Conservation (phyloP, 495 filamentous ascomycete genomes). For the Pyrenula massariospora region DNA sequence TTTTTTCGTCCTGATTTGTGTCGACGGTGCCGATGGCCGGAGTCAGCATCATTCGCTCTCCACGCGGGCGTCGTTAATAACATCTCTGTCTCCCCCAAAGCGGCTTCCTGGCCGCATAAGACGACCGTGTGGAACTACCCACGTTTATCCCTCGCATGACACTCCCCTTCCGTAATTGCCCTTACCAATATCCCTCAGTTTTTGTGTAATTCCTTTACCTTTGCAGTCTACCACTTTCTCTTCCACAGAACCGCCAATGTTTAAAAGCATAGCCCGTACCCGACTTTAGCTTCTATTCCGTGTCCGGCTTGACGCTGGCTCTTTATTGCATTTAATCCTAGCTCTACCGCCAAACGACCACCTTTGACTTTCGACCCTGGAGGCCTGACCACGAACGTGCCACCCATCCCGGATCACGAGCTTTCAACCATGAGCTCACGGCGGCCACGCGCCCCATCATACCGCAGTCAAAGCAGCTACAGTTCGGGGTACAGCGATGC, state of each 20-base stretch:
- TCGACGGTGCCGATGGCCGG: too few relatives aligned
- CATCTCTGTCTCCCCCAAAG: background rate
- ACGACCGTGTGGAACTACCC: background rate
- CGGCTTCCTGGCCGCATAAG: background rate
- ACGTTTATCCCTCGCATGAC: background rate
- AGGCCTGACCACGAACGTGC: too few relatives aligned
- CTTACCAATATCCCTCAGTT: background rate
- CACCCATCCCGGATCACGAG: too few relatives aligned
- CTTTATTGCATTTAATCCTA: background rate
- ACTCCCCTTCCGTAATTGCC: background rate
- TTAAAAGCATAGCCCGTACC: background rate
- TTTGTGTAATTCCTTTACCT: background rate
- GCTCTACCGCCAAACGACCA: too few relatives aligned
- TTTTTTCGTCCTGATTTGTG: background rate
- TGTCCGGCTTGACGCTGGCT: background rate
- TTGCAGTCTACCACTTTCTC: background rate
- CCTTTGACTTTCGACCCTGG: too few relatives aligned
- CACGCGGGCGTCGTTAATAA: background rate
- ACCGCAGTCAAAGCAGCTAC: conserved; percentile 25
- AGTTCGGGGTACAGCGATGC: conserved; percentile 50
- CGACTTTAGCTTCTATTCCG: background rate
- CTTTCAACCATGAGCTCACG: background rate
- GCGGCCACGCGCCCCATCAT: background rate
- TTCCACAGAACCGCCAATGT: background rate
- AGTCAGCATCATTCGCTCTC: too few relatives aligned